Conservation (phyloP, 345 rosid species). For the Laguncularia racemosa region DNA sequence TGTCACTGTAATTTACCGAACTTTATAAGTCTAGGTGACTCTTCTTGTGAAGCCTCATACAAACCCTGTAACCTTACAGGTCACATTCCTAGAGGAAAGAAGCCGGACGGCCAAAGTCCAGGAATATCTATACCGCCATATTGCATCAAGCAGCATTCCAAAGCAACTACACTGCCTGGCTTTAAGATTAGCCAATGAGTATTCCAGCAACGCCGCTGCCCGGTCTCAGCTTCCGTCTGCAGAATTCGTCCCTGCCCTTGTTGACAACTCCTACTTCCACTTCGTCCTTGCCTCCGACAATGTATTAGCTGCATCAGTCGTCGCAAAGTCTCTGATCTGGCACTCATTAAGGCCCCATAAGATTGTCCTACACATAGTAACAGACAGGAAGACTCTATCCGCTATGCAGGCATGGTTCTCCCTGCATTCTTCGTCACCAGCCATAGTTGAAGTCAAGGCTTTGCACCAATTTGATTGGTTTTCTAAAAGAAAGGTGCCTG, state of each 20-base stretch:
- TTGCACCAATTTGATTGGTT: constrained; percentile 40
- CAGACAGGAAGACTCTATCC: constrained; percentile 35
- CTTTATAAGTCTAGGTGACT: too few relatives aligned
- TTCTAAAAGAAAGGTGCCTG: constrained; percentile 39
- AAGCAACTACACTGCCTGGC: constrained; percentile 80
- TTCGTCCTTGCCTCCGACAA: constrained; percentile 90
- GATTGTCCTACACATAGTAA: constrained; percentile 51
- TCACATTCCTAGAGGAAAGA: constrained; percentile 68
- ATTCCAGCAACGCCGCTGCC: constrained; percentile 74
- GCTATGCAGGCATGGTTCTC: constrained; percentile 55
- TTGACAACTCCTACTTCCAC: constrained; percentile 85
- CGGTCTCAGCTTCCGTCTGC: constrained; percentile 76
- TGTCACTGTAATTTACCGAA: too few relatives aligned
- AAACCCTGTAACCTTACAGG: constrained; percentile 16
- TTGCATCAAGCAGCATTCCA: constrained; percentile 87
- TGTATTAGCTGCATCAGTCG: constrained; percentile 67
- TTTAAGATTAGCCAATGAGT: constrained; percentile 64
- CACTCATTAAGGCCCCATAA: constrained; percentile 77
- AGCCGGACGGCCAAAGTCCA: constrained; percentile 80
- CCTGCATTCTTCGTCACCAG: constrained; percentile 31
- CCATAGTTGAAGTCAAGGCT: constrained; percentile 36
- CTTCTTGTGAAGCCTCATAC: too few relatives aligned
- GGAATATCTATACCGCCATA: constrained; percentile 71
- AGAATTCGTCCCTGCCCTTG: constrained; percentile 59
- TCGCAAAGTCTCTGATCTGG: constrained; percentile 70